phyloP scores from a whole-genome alignment of 371 early-diverging fungal species.

The Actinomortierella wolfii region DNA sequence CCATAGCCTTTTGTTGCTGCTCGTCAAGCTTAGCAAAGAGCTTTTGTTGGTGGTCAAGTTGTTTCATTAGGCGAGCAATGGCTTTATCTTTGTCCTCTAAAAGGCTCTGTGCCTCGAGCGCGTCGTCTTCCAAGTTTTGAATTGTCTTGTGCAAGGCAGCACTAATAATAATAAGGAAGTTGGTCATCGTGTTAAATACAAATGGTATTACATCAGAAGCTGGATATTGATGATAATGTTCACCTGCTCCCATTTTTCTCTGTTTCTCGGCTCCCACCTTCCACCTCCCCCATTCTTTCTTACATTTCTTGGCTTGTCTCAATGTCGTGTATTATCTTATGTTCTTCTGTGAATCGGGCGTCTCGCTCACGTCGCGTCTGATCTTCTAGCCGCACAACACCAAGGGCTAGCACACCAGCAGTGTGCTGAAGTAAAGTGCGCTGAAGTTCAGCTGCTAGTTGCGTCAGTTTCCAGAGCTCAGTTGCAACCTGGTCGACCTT shows the following conservation, averaged over 20 bases:
- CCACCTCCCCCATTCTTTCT: too few relatives aligned
- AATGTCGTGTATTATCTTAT: too few relatives aligned
- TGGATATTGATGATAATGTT: too few relatives aligned
- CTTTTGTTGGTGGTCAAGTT: conserved; percentile 36
- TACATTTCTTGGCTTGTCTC: too few relatives aligned
- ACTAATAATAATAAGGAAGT: conserved; percentile 7
- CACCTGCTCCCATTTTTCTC: too few relatives aligned
- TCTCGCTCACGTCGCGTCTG: conserved; percentile 38
- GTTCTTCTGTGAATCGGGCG: too few relatives aligned
- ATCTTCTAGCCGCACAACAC: conserved; percentile 50
- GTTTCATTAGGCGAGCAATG: conserved; percentile 38
- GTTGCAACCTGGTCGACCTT: conserved; percentile 72
- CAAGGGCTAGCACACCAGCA: conserved; percentile 63
- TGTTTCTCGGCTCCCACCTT: too few relatives aligned
- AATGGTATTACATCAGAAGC: too few relatives aligned
- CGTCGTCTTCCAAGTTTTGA: conserved; percentile 24
- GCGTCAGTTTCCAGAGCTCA: conserved; percentile 65
- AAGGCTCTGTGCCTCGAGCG: conserved; percentile 33
- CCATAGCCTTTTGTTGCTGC: conserved; percentile 35
- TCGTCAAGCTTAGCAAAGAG: conserved; percentile 34
- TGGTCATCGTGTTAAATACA: too few relatives aligned
- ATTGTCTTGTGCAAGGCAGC: conserved; percentile 31
- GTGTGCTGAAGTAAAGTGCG: conserved; percentile 72
- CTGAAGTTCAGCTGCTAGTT: conserved; percentile 67
- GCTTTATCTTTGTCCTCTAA: conserved; percentile 40